Evolutionary conservation across 345 rosid genomes (phyloP), one percentile per base, ranked within the genome.

Genomic region (Brassica carinata): DNA sequence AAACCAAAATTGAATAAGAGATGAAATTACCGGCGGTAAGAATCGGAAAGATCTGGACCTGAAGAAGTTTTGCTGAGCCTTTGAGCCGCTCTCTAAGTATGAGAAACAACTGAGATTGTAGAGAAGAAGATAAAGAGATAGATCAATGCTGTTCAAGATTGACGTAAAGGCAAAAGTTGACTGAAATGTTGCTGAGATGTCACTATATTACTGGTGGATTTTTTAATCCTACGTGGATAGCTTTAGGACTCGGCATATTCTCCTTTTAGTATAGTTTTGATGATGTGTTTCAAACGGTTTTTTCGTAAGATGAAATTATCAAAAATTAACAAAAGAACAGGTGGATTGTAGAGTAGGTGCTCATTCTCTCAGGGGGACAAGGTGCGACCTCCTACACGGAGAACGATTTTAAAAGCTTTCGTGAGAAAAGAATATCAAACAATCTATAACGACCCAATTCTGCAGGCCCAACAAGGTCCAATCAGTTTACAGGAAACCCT

Each of bases 41-140:
- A 67, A 63, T 76, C 2, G 90, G 76, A 64, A 78, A 92, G 98
- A 90, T 93, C 99, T 62, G 97, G 88, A 18, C 96, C 96, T 1
- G 98, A 93, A 29, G 90, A 76, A 7, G 90, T 80, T 83, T 91
- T 90, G 90, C 86, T 86, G 40, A 90, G 81, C 86, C 96, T 89
- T 86, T 93, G 96, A 5, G 94, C 96, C 2, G 99, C 97, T 88
- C 97, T 86, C 72, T 96, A 19, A 19, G 23, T 19, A 19, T 19
- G 23, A 19, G 23, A 19, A 19, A 19, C 23, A 19, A 1, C 23
- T 19, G 23, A 19, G 23, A 19, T 19, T 19, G 23, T 19, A 19
- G 23, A 19, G 23, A 19, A 19, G 23, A 19, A 19, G 23, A 19
- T 19, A 19, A 19, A 19, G 23, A 19, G 23, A 19, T 19, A 19